Evolutionary conservation across 1,284 basidiomycete genomes (phyloP).

Genomic region (Gymnopus androsaceus): DNA sequence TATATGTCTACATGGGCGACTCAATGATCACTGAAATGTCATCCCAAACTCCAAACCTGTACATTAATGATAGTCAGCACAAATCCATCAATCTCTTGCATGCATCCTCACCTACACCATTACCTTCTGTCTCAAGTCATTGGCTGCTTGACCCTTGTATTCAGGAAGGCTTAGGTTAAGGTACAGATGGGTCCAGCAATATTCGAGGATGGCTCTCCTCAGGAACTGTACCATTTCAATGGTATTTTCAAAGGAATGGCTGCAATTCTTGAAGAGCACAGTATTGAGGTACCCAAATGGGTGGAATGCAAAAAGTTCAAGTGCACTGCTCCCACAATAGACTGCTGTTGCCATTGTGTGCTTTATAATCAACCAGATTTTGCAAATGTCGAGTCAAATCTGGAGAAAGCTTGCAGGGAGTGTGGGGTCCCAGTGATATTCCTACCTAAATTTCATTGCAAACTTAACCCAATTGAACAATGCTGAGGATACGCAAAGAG

Average conservation of each 20-base stretch:
- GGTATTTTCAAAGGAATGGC: constrained; percentile 34
- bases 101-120: no score
- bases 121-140: no score
- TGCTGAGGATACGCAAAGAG: constrained; percentile 28
- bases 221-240: constrained; percentile 24
- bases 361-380: constrained; percentile 29
- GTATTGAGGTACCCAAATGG: constrained; percentile 14
- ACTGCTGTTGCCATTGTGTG: constrained; percentile 22
- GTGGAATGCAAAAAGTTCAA: constrained; percentile 13
- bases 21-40: no score
- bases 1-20: no score
- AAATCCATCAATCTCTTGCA: no score
- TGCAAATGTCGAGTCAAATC: constrained; percentile 17
- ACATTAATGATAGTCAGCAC: no score
- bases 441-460: constrained; percentile 24
- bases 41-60: no score
- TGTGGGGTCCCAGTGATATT: constrained; percentile 18
- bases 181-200: constrained; percentile 19
- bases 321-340: constrained; percentile 9
- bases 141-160: no score
- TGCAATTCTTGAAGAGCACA: constrained; percentile 25
- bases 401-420: constrained; percentile 16
- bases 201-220: constrained; percentile 19
- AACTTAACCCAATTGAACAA: constrained; percentile 23
- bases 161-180: constrained; percentile 17